These are phyloP conservation scores for Trametes meyenii DNA, from an alignment of 768 basidiomycete genomes.

Conservation along the genomic window DNA sequence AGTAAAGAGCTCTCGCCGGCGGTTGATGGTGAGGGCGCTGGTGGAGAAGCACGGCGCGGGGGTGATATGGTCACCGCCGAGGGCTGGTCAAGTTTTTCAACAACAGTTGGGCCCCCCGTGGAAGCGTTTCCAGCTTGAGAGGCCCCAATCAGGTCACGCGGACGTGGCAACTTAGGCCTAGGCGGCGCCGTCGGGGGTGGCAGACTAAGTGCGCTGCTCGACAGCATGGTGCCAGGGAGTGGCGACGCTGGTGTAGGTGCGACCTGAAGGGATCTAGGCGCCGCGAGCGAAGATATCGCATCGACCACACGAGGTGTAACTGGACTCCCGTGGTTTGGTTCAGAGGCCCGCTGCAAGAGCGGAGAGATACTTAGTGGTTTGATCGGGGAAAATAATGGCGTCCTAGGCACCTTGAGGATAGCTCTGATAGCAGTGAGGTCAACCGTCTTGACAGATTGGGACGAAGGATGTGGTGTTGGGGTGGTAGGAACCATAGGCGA, in stretches of 20 bases:
- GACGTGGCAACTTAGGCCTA: conserved; percentile 8
- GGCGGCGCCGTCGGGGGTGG: not conserved
- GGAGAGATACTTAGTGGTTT: not conserved
- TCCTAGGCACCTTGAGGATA: not conserved
- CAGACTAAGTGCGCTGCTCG: not conserved
- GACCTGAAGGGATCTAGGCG: not conserved
- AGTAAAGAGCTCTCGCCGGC: not conserved
- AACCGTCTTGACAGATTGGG: not conserved
- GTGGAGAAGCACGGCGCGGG: not conserved
- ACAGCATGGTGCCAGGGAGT: too few relatives aligned
- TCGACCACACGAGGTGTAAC: not conserved
- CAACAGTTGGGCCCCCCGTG: too few relatives aligned
- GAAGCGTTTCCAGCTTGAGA: not conserved
- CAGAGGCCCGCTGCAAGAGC: not conserved
- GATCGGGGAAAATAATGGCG: not conserved
- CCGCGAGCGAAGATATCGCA: not conserved
- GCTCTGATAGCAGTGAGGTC: conserved; percentile 12
- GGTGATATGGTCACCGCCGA: too few relatives aligned
- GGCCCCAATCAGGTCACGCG: conserved; percentile 1
- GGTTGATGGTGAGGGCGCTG: not conserved
- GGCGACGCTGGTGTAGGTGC: not conserved
- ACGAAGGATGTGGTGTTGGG: not conserved
- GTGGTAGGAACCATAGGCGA: not conserved
- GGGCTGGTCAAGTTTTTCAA: not conserved
- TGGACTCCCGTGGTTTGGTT: not conserved